phyloP scores from a whole-genome alignment of 352 stramenopile species.

The Globisporangium emineosum region DNA sequence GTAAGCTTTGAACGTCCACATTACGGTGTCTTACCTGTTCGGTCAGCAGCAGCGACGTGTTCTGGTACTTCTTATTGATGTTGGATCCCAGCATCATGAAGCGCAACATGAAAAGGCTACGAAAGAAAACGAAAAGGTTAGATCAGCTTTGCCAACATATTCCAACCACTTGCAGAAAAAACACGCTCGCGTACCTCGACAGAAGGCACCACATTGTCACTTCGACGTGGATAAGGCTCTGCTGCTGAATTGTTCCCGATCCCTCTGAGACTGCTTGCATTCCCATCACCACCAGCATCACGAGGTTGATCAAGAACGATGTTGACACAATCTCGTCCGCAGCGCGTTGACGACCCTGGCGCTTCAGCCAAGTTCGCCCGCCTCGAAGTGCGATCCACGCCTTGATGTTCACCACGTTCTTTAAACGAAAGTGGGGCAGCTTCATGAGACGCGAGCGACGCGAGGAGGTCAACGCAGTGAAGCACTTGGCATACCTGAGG shows the following conservation, averaged over 20 bases:
- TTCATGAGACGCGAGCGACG: constrained; percentile 78
- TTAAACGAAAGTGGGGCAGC: constrained; percentile 86
- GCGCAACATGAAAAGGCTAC: constrained; percentile 85
- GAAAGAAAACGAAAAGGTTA: constrained; percentile 14
- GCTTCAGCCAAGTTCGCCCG: constrained; percentile 86
- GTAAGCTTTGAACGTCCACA: constrained; percentile 3
- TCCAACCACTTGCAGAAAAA: constrained; percentile 3
- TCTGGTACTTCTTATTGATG: constrained; percentile 91
- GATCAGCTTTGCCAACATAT: not conserved
- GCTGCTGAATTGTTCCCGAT: constrained; percentile 37
- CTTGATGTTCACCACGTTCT: constrained; percentile 91
- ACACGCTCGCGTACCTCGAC: constrained; percentile 42
- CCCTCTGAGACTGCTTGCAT: constrained; percentile 77
- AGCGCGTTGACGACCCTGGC: constrained; percentile 77
- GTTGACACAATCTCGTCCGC: constrained; percentile 89
- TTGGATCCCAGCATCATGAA: constrained; percentile 90
- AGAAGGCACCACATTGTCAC: constrained; percentile 87
- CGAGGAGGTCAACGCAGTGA: constrained; percentile 85
- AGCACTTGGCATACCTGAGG: constrained; percentile 83
- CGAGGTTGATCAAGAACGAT: constrained; percentile 85
- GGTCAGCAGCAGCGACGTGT: constrained; percentile 88
- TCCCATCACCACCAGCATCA: constrained; percentile 83
- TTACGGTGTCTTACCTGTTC: constrained; percentile 61
- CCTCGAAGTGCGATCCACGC: constrained; percentile 87
- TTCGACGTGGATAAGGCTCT: constrained; percentile 80